These are phyloP conservation scores for Flueggea neowawraea DNA, from an alignment of 441 rosid species.

Conservation along the genomic window DNA sequence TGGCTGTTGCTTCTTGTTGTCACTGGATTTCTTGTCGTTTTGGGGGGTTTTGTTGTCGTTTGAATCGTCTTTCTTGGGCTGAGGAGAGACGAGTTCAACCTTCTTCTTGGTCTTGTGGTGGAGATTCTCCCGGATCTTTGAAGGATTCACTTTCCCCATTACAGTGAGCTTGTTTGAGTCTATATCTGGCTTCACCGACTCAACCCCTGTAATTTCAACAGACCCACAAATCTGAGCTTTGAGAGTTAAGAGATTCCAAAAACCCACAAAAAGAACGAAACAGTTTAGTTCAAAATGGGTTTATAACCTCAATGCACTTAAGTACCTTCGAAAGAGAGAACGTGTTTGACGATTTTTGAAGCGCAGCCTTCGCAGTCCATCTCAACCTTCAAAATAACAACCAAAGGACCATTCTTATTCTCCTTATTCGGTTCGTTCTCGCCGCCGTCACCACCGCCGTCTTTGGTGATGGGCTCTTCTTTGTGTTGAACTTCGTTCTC, in stretches of 20 bases:
- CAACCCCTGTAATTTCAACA: constrained; percentile 66
- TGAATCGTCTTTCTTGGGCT: constrained; percentile 48
- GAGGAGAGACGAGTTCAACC: constrained; percentile 66
- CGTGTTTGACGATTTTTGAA: constrained; percentile 28
- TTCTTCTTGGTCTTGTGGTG: constrained; percentile 49
- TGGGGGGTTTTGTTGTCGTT: background rate
- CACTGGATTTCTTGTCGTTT: constrained; percentile 4
- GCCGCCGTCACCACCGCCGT: constrained; percentile 26
- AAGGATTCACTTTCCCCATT: constrained; percentile 54
- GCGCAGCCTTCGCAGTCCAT: constrained; percentile 76
- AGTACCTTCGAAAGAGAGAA: constrained; percentile 49
- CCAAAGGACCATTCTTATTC: constrained; percentile 11
- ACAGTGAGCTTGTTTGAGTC: constrained; percentile 53
- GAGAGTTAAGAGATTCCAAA: too few relatives aligned
- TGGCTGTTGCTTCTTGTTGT: constrained; percentile 18
- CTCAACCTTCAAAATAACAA: constrained; percentile 47
- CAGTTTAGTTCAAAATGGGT: too few relatives aligned
- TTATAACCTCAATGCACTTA: too few relatives aligned
- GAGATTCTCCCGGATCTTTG: constrained; percentile 38
- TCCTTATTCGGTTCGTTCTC: too few relatives aligned
- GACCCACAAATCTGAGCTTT: too few relatives aligned
- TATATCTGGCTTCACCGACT: constrained; percentile 46
- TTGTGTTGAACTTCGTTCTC: background rate
- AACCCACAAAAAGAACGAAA: background rate
- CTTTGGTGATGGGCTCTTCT: constrained; percentile 13